phyloP scores from a whole-genome alignment of 306 rosid species.

The Ziziphus jujuba region DNA sequence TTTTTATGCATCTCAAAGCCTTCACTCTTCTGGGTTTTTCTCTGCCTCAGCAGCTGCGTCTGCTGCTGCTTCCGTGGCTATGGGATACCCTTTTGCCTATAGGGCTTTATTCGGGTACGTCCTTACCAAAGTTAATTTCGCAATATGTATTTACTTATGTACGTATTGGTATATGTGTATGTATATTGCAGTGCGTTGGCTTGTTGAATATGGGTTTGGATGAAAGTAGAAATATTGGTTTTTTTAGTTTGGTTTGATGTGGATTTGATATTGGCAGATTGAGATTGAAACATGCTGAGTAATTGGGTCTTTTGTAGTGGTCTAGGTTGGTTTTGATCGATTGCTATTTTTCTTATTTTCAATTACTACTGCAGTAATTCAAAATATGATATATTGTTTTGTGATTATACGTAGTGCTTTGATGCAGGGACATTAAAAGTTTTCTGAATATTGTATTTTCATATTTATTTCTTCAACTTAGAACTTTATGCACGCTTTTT shows the following conservation, averaged over 20 bases:
- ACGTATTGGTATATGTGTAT: not conserved
- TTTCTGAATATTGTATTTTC: not conserved
- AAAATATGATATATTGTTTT: too few relatives aligned
- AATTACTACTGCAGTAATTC: too few relatives aligned
- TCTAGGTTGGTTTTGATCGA: too few relatives aligned
- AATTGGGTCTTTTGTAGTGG: not conserved
- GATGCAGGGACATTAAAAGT: not conserved
- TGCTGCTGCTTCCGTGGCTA: conserved; percentile 58
- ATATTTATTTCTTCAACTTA: not conserved
- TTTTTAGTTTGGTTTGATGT: not conserved
- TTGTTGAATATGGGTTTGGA: not conserved
- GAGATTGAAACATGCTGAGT: not conserved
- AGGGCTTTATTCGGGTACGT: conserved; percentile 60
- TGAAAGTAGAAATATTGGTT: not conserved
- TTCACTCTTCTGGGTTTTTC: conserved; percentile 58
- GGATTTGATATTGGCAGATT: not conserved
- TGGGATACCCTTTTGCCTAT: conserved; percentile 55
- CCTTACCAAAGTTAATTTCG: conserved; percentile 7
- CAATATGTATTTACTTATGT: not conserved
- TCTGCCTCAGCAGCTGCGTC: conserved; percentile 62
- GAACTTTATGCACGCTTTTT: too few relatives aligned
- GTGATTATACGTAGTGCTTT: not conserved
- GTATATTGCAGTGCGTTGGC: not conserved
- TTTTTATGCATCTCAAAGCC: conserved; percentile 29
- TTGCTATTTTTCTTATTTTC: too few relatives aligned